A percentile compares a stretch with the other conserved stretches of the same genome.
These are phyloP conservation scores for Mycena venus DNA, from an alignment of 768 basidiomycete species.

Conservation along the genomic window DNA sequence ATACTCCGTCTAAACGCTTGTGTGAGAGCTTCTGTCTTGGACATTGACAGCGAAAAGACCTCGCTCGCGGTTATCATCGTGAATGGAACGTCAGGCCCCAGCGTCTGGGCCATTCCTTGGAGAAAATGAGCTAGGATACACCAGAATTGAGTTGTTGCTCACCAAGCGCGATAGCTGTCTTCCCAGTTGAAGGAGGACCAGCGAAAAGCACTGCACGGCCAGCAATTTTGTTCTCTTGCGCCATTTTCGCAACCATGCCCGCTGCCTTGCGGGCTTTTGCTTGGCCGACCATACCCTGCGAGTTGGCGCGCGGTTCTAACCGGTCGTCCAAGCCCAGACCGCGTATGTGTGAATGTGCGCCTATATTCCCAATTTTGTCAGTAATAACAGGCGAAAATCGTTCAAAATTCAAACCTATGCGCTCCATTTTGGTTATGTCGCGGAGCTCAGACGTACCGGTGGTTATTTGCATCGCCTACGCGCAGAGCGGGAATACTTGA, in stretches of 20 bases:
- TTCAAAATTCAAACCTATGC: conserved; percentile 70
- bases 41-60: conserved; percentile 98
- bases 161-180: conserved; percentile 98
- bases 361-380: conserved; percentile 55
- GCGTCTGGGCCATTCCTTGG: conserved; percentile 94
- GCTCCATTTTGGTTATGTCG: conserved; percentile 94
- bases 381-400: neutral
- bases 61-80: conserved; percentile 98
- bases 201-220: conserved; percentile 98
- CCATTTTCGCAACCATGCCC: conserved; percentile 98
- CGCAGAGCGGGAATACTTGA: neutral
- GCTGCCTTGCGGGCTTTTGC: conserved; percentile 96
- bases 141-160: conserved; percentile 39
- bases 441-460: conserved; percentile 85
- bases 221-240: conserved; percentile 95
- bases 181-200: conserved; percentile 96
- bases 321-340: conserved; percentile 94
- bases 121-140: neutral
- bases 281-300: conserved; percentile 98
- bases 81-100: conserved; percentile 96
- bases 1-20: conserved; percentile 97
- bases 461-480: conserved; percentile 77
- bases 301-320: conserved; percentile 89
- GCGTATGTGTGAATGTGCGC: conserved; percentile 94
- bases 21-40: conserved; percentile 97